Evolutionary conservation across 2,329 filamentous ascomycete genomes (phyloP).

Genomic region (Dothistroma septosporum): DNA sequence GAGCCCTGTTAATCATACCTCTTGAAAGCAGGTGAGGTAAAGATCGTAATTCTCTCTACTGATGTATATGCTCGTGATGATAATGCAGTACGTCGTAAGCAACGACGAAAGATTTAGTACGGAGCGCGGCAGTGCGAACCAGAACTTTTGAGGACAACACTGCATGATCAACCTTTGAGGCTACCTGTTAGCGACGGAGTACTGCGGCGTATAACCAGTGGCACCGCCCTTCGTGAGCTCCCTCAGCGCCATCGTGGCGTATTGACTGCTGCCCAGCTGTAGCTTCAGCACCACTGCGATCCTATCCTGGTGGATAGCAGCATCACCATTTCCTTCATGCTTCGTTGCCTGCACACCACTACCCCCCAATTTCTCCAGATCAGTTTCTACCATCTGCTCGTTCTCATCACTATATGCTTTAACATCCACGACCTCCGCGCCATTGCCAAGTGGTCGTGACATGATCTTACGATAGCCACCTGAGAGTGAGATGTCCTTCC

Average conservation of each 20-base stretch:
- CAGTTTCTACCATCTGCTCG: slow-evolving; percentile 85
- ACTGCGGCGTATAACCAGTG: slow-evolving; percentile 61
- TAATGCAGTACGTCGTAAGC: too few species aligned
- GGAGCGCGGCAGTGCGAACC: too few species aligned
- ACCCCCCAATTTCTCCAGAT: slow-evolving; percentile 62
- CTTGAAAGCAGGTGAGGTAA: too few species aligned
- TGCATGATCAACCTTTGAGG: not conserved
- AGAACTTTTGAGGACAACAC: not conserved
- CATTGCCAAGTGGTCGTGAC: slow-evolving; percentile 56
- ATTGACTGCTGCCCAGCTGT: slow-evolving; percentile 73
- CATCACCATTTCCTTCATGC: slow-evolving; percentile 19
- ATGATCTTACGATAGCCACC: slow-evolving; percentile 86
- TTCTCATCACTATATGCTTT: slow-evolving; percentile 65
- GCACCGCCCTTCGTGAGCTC: slow-evolving; percentile 70
- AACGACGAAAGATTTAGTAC: too few species aligned
- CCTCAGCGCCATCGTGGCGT: slow-evolving; percentile 77
- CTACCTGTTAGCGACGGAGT: slow-evolving; percentile 36
- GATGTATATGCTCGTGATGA: too few species aligned
- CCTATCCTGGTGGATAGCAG: slow-evolving; percentile 40
- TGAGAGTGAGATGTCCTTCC: slow-evolving; percentile 82
- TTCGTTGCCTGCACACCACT: slow-evolving; percentile 20
- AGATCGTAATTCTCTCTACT: too few species aligned
- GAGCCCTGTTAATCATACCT: too few species aligned
- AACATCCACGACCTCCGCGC: slow-evolving; percentile 59
- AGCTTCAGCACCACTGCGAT: slow-evolving; percentile 69